Conservation (phyloP, 1,139 yeast species). For the Sporopachydermia cereana region DNA sequence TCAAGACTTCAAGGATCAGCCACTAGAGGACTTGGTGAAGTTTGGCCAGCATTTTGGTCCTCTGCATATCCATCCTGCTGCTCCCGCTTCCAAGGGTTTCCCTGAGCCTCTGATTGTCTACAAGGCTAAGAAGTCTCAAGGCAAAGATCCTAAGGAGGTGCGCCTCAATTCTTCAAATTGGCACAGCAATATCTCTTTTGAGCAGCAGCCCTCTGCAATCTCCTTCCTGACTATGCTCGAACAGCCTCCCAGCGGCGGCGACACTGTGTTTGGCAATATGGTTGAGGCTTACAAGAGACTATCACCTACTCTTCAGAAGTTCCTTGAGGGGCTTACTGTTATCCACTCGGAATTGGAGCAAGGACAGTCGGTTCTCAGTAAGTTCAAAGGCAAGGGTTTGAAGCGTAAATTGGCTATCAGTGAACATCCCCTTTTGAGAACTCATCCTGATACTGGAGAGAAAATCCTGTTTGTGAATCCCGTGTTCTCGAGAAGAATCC, state of each 20-base stretch:
- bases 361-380: conserved; percentile 19
- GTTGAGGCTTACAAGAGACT: conserved; percentile 59
- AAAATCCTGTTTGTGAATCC: conserved; percentile 42
- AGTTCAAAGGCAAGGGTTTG: conserved; percentile 13
- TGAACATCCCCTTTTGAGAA: conserved; percentile 42
- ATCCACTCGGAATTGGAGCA: conserved; percentile 57
- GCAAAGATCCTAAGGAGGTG: not conserved
- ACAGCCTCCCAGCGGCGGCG: conserved; percentile 62
- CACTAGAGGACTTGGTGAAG: conserved; percentile 36
- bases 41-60: conserved; percentile 47
- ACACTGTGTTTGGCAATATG: conserved; percentile 56
- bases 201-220: conserved; percentile 56
- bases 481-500: conserved; percentile 43
- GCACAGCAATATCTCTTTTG: conserved; percentile 67
- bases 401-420: conserved; percentile 1
- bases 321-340: conserved; percentile 46
- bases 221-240: conserved; percentile 50
- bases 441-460: conserved; percentile 44
- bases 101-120: conserved; percentile 57
- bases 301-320: conserved; percentile 46
- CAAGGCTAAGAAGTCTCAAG: conserved; percentile 10
- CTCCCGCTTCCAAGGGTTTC: conserved; percentile 50
- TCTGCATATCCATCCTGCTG: conserved; percentile 52
- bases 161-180: conserved; percentile 20
- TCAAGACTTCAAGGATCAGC: conserved; percentile 49